A percentile compares a stretch with the other conserved stretches of the same genome.
Evolutionary conservation across 768 basidiomycete species (phyloP).

Genomic region (Leccinum pellstonianum): DNA sequence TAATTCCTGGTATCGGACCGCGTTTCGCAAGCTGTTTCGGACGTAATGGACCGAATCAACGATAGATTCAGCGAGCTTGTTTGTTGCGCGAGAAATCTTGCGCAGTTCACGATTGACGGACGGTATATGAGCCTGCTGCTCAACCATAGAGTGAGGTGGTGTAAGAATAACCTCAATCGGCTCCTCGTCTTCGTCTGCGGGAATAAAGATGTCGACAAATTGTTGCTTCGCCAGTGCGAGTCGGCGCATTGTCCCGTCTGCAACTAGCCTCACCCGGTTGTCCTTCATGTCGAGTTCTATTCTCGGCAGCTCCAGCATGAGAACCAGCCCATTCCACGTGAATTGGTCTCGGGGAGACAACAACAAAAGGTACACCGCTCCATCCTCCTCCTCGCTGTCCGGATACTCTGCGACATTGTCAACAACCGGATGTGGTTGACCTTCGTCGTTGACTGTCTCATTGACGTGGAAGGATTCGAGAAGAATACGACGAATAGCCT

Average conservation of each 20-base stretch:
- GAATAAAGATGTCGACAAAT: slow-evolving; percentile 64
- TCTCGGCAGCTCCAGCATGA: slow-evolving; percentile 71
- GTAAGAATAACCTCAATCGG: slow-evolving; percentile 42
- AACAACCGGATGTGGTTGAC: slow-evolving; percentile 40
- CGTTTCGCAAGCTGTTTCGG: slow-evolving; percentile 58
- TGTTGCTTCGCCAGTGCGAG: slow-evolving; percentile 74
- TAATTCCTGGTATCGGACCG: slow-evolving; percentile 74
- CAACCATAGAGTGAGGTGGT: slow-evolving; percentile 54
- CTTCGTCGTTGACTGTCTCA: slow-evolving; percentile 54
- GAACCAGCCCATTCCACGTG: slow-evolving; percentile 88
- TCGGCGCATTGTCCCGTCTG: slow-evolving; percentile 82
- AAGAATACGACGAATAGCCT: slow-evolving; percentile 75
- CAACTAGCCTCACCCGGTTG: slow-evolving; percentile 85
- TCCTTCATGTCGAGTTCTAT: slow-evolving; percentile 84
- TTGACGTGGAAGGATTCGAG: slow-evolving; percentile 82
- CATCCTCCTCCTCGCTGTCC: slow-evolving; percentile 54
- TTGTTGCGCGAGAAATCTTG: slow-evolving; percentile 88
- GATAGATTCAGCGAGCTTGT: slow-evolving; percentile 88
- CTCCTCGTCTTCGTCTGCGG: slow-evolving; percentile 65
- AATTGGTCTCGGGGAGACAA: slow-evolving; percentile 85
- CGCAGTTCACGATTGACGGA: slow-evolving; percentile 84
- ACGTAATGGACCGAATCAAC: slow-evolving; percentile 91
- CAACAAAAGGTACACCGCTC: slow-evolving; percentile 76
- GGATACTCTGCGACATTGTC: slow-evolving; percentile 38
- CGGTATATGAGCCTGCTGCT: slow-evolving; percentile 90